phyloP scores from a whole-genome alignment of 345 rosid species.

The Turritis glabra region DNA sequence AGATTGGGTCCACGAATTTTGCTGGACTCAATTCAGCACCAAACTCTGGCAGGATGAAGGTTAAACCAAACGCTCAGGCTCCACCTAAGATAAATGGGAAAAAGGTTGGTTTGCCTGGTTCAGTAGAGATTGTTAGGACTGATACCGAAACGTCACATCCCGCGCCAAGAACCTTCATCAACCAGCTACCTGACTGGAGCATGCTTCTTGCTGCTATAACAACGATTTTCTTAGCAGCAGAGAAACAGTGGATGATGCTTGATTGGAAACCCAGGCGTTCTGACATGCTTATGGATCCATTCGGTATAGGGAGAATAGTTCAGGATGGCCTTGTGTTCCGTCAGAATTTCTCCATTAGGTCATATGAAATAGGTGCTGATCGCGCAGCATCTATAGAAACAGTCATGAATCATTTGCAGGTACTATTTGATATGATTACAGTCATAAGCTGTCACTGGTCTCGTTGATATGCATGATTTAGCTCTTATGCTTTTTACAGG shows the following conservation, averaged over 20 bases:
- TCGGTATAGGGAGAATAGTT: slow-evolving; percentile 83
- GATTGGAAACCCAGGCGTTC: slow-evolving; percentile 95
- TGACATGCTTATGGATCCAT: slow-evolving; percentile 83
- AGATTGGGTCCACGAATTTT: slow-evolving; percentile 53
- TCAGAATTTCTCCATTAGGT: slow-evolving; percentile 89
- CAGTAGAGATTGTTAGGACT: slow-evolving; percentile 52
- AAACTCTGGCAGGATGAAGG: slow-evolving; percentile 61
- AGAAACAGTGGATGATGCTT: slow-evolving; percentile 99
- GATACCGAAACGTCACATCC: slow-evolving; percentile 52
- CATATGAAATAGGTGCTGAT: slow-evolving; percentile 98
- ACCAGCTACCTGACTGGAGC: slow-evolving; percentile 98
- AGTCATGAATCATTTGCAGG: slow-evolving; percentile 96
- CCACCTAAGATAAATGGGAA: slow-evolving; percentile 86
- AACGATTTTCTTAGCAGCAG: slow-evolving; percentile 94
- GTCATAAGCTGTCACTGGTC: not conserved
- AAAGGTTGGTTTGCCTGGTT: slow-evolving; percentile 49
- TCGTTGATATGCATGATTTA: not conserved
- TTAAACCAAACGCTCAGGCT: slow-evolving; percentile 88
- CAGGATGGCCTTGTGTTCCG: slow-evolving; percentile 86
- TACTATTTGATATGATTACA: slow-evolving; percentile 27
- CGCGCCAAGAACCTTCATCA: slow-evolving; percentile 88
- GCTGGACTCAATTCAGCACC: slow-evolving; percentile 50
- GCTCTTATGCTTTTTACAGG: slow-evolving; percentile 48
- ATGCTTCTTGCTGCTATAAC: slow-evolving; percentile 99
- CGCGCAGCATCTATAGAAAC: slow-evolving; percentile 98